Conservation (phyloP, 129 eudicot species). For the Oenanthe sinensis region DNA sequence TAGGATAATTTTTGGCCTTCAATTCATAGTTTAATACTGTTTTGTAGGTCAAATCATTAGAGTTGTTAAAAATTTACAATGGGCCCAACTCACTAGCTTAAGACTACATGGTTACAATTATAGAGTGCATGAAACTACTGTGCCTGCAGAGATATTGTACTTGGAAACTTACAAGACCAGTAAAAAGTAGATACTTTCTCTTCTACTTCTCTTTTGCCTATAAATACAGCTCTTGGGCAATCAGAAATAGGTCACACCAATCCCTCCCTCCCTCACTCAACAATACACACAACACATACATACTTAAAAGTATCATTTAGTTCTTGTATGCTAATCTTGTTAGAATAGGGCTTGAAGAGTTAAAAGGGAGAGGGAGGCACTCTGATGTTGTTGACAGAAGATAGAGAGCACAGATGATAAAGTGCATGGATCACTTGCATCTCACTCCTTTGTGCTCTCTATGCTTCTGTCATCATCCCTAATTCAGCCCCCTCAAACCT, state of each 20-base stretch:
- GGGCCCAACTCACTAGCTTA: not conserved
- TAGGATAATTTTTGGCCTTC: too few species aligned
- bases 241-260: not conserved
- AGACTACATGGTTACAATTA: not conserved
- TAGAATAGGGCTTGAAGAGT: too few species aligned
- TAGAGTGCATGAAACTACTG: not conserved
- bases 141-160: not conserved
- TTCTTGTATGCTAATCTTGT: too few species aligned
- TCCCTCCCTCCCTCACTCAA: not conserved
- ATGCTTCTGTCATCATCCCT: conserved; percentile 10
- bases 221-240: not conserved
- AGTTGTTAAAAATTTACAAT: not conserved
- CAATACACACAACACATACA: too few species aligned
- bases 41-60: not conserved
- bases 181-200: not conserved
- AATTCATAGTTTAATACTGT: too few species aligned
- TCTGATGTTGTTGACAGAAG: conserved; percentile 10
- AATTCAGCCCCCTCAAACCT: not conserved
- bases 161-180: not conserved
- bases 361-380: not conserved
- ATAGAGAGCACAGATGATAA: conserved; percentile 12
- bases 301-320: too few species aligned
- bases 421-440: not conserved
- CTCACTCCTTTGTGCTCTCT: conserved; percentile 10
- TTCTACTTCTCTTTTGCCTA: too few species aligned